Conservation (phyloP, 164 flowering plant genomes). For the Tetrastigma voinierianum region DNA sequence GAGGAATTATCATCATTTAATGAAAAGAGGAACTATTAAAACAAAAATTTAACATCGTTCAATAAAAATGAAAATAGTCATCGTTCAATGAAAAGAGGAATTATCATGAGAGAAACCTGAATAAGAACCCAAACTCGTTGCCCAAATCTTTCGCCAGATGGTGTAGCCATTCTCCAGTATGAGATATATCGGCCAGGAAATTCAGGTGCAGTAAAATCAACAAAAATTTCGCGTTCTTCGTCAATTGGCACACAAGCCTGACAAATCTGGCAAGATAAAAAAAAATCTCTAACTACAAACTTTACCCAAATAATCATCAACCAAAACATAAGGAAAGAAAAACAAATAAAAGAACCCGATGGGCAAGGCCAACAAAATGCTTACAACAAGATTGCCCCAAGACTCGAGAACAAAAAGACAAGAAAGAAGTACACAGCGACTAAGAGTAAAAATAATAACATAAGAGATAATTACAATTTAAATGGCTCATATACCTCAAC, state of each 20-base stretch:
- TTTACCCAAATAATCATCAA: background rate
- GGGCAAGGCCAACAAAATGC: background rate
- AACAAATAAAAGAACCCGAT: background rate
- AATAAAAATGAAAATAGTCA: background rate
- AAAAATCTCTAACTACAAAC: background rate
- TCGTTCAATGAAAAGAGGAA: background rate
- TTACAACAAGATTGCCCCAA: background rate
- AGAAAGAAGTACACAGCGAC: background rate
- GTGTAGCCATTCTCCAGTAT: slow-evolving; percentile 80
- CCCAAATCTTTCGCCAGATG: slow-evolving; percentile 72
- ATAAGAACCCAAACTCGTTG: slow-evolving; percentile 93
- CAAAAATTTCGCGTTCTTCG: slow-evolving; percentile 64
- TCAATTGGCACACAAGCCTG: slow-evolving; percentile 41
- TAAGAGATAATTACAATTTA: background rate
- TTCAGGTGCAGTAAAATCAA: slow-evolving; percentile 74
- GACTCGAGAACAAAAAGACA: background rate
- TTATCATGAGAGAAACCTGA: slow-evolving; percentile 47
- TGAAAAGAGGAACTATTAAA: no score
- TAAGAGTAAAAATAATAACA: background rate
- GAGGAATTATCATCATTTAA: background rate
- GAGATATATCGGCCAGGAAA: slow-evolving; percentile 80
- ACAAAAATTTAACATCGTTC: no score
- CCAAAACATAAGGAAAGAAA: background rate
- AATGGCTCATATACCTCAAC: slow-evolving; percentile 45
- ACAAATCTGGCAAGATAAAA: slow-evolving; percentile 46